Percentiles rank a stretch among this genome's conserved stretches.
phyloP scores from a whole-genome alignment of 345 rosid genomes.

The Syzygium oleosum region DNA sequence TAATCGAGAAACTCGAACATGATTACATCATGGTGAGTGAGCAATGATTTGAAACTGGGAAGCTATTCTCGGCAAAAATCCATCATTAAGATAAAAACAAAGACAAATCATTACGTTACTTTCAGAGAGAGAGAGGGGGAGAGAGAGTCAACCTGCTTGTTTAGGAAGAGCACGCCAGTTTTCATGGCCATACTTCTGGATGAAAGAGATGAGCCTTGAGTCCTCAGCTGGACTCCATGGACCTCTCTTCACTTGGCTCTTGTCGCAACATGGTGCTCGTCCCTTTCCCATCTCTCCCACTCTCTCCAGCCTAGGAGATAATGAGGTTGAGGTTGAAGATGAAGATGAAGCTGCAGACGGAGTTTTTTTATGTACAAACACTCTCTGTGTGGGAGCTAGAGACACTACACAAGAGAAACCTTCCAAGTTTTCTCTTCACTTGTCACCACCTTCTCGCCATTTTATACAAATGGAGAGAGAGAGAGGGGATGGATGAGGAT shows the following conservation, averaged over 20 bases:
- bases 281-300: slow-evolving; percentile 55
- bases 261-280: slow-evolving; percentile 90
- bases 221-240: slow-evolving; percentile 96
- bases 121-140: neutral
- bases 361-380: neutral
- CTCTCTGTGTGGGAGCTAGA: neutral
- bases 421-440: neutral
- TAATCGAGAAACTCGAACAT: neutral
- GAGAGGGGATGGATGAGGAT: neutral
- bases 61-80: neutral
- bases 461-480: neutral
- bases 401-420: neutral
- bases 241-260: slow-evolving; percentile 81
- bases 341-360: neutral
- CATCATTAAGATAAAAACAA: neutral
- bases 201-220: slow-evolving; percentile 62
- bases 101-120: neutral
- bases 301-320: neutral
- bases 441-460: neutral
- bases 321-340: neutral
- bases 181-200: slow-evolving; percentile 77
- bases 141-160: slow-evolving; percentile 53
- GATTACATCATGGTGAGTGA: neutral
- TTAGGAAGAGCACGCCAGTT: slow-evolving; percentile 96
- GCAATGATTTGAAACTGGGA: neutral